Evolutionary conservation across 495 filamentous ascomycete species (phyloP).

Genomic region (Podospora appendiculata): DNA sequence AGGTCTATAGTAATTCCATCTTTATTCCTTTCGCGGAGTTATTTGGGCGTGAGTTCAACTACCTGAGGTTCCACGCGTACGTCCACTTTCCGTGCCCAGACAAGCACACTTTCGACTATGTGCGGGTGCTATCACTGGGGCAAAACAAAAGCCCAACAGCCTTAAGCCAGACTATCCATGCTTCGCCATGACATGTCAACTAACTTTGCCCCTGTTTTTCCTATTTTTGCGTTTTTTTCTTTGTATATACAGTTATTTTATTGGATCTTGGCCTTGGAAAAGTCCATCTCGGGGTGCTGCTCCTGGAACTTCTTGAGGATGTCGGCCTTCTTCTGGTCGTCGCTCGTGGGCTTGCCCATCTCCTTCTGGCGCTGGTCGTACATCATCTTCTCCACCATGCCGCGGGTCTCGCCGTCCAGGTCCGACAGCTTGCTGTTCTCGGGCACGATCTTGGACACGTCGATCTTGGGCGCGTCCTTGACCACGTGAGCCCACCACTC

Average conservation of each 20-base stretch:
- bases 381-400: constrained; percentile 99
- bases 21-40: no score
- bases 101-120: no score
- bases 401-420: constrained; percentile 88
- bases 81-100: no score
- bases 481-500: constrained; percentile 97
- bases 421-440: constrained; percentile 86
- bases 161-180: no score
- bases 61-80: no score
- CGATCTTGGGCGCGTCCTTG: constrained; percentile 76
- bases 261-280: constrained; percentile 67
- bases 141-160: no score
- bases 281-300: constrained; percentile 72
- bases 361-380: constrained; percentile 97
- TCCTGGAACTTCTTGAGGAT: constrained; percentile 86
- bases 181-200: no score
- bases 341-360: constrained; percentile 72
- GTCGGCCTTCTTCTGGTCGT: constrained; percentile 89
- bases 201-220: not conserved
- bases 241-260: constrained; percentile 11
- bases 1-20: not conserved
- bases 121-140: no score
- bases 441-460: constrained; percentile 88
- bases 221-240: constrained; percentile 3
- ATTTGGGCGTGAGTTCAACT: no score